Percentiles rank a stretch among this genome's conserved stretches.
These are phyloP conservation scores for Pyrus bretschneideri DNA, from an alignment of 306 rosid genomes.

Conservation along the genomic window DNA sequence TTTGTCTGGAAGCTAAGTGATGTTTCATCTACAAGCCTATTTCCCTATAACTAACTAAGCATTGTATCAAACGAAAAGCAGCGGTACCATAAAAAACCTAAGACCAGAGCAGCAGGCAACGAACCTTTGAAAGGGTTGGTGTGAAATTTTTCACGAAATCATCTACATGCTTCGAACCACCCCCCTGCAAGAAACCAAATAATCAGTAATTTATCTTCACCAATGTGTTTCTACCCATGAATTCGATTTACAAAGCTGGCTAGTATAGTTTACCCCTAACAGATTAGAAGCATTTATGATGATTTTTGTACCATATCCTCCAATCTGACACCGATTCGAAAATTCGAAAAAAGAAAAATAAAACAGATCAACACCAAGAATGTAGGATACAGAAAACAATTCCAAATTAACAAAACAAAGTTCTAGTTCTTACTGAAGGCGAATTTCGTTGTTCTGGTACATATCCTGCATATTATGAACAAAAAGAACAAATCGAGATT, in stretches of 20 bases:
- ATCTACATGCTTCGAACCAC: constrained; percentile 52
- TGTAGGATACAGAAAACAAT: not conserved
- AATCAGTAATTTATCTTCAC: not conserved
- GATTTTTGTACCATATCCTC: constrained; percentile 21
- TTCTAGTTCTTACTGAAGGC: constrained; percentile 50
- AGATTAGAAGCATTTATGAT: constrained; percentile 7
- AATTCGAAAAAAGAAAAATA: not conserved
- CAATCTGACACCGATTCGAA: constrained; percentile 27
- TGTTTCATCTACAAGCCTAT: not conserved
- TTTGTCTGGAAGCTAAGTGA: not conserved
- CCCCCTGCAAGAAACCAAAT: constrained; percentile 43
- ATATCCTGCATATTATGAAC: constrained; percentile 50
- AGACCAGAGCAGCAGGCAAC: constrained; percentile 40
- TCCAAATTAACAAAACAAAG: constrained; percentile 9
- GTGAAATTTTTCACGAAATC: constrained; percentile 56
- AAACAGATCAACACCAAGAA: constrained; percentile 12
- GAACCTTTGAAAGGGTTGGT: constrained; percentile 79
- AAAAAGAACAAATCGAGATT: not conserved
- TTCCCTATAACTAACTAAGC: not conserved
- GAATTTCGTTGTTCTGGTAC: constrained; percentile 54
- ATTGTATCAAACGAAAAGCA: not conserved
- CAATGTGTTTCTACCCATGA: constrained; percentile 4
- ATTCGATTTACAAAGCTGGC: not conserved
- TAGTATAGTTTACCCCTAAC: constrained; percentile 39
- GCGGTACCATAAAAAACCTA: not conserved